These are phyloP conservation scores for Pisolithus sp. DNA, from an alignment of 768 basidiomycete genomes.

Conservation along the genomic window DNA sequence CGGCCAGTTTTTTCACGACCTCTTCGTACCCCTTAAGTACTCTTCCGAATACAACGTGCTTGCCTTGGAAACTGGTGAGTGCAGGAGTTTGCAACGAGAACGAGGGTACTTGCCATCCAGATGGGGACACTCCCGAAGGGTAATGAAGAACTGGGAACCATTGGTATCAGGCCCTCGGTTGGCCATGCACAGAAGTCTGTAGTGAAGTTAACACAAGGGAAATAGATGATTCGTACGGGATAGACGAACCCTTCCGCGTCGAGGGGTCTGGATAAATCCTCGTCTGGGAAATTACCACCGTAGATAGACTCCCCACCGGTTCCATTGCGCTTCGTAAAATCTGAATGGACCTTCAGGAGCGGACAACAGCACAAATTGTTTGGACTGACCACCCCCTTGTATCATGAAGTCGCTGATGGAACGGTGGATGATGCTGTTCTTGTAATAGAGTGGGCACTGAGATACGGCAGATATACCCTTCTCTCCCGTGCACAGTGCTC, in stretches of 20 bases:
- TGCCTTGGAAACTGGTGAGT: slow-evolving; percentile 32
- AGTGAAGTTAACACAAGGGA: neutral
- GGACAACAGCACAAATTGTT: neutral
- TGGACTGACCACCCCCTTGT: slow-evolving; percentile 61
- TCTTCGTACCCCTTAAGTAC: slow-evolving; percentile 57
- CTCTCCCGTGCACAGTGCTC: slow-evolving; percentile 82
- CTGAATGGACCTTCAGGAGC: slow-evolving; percentile 26
- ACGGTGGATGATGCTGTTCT: slow-evolving; percentile 70
- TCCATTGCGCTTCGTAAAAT: slow-evolving; percentile 77
- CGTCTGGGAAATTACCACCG: slow-evolving; percentile 69
- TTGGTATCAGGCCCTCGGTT: slow-evolving; percentile 83
- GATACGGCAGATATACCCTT: slow-evolving; percentile 61
- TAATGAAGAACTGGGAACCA: slow-evolving; percentile 83
- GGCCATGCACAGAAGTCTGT: slow-evolving; percentile 80
- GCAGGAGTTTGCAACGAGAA: neutral
- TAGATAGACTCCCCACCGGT: slow-evolving; percentile 81
- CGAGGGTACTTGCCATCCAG: slow-evolving; percentile 48
- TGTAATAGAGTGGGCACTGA: slow-evolving; percentile 76
- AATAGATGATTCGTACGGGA: neutral
- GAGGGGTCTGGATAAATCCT: slow-evolving; percentile 58
- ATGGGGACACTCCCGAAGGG: slow-evolving; percentile 69
- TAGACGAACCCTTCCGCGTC: slow-evolving; percentile 55
- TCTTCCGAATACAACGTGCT: slow-evolving; percentile 52
- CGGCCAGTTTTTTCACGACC: slow-evolving; percentile 52
- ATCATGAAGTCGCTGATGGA: slow-evolving; percentile 78